These are phyloP conservation scores for Phlyctochytrium bullatum DNA, from an alignment of 192 early-diverging fungal species.

Conservation along the genomic window DNA sequence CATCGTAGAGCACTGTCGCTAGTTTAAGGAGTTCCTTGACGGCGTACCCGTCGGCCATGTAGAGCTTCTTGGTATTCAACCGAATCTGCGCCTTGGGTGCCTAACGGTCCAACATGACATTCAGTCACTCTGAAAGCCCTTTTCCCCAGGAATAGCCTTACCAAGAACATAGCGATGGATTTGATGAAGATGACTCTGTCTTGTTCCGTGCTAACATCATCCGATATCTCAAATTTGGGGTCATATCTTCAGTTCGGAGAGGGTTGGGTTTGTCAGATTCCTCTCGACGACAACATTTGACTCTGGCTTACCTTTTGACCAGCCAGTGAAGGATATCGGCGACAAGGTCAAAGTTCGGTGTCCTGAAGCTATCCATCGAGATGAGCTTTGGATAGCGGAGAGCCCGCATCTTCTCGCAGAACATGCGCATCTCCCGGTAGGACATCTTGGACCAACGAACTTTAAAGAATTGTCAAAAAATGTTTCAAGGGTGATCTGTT, in stretches of 20 bases:
- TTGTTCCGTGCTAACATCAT: conserved; percentile 46
- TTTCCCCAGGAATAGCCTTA: conserved; percentile 2
- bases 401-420: conserved; percentile 40
- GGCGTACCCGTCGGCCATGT: conserved; percentile 52
- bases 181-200: conserved; percentile 54
- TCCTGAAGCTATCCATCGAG: conserved; percentile 52
- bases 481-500: neutral
- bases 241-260: conserved; percentile 39
- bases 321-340: conserved; percentile 53
- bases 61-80: conserved; percentile 51
- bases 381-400: conserved; percentile 50
- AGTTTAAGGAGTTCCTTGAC: conserved; percentile 54
- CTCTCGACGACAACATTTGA: neutral
- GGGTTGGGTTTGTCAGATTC: too few relatives aligned
- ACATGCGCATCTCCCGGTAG: conserved; percentile 29
- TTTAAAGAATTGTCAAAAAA: neutral
- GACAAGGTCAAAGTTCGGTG: conserved; percentile 50
- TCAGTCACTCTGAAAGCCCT: too few relatives aligned
- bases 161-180: conserved; percentile 45
- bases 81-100: conserved; percentile 52
- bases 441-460: conserved; percentile 31
- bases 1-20: conserved; percentile 40
- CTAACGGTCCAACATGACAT: conserved; percentile 9
- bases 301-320: conserved; percentile 40
- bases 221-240: conserved; percentile 38